Base-by-base conservation (phyloP, 495 filamentous ascomycete genomes). In the Letharia columbiana region DNA sequence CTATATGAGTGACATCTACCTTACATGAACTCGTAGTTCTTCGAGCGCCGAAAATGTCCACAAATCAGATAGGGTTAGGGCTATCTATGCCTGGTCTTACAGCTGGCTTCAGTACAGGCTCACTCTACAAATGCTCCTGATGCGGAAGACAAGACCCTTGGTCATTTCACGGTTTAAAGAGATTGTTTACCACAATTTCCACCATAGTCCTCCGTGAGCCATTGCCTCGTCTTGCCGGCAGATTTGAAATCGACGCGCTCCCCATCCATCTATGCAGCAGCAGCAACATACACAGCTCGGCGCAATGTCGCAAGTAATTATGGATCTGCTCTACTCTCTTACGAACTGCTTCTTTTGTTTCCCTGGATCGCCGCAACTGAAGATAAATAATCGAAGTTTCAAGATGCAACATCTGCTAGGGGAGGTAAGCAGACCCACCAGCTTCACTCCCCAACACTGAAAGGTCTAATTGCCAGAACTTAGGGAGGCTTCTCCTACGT, bases 401-500 rank as follows among this genome's bases (percentile, higher is more conserved):
- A 97, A 96, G 82, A 91, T 98, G 75, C 80, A 96, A 66, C 87
- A 93, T 63, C 80, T 98, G 45, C 82, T 98, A 12, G 94, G 94
- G 72, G 94, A 97, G 81, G 89, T 91, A 79, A 62, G 74, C 49
- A 35, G 50, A 41, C 61, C 20, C 35, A 11, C 54, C 31, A 49
- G 52, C 57, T 40, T 50, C 37, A 31, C 62, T 41, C 13, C n/a
- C 44, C 39, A 33, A 49, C 33, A 20, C 35, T 5, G 40, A 23
- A 44, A 12, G 33, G 41, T 28, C 57, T 60, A 56, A 66, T 31
- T 20, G 28, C 44, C 65, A 66, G 67, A 58, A 69, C 39, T 57
- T 73, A 93, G 86, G 93, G 93, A 75, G 93, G 94, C 66, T 98
- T 98, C 82, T 94, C 90, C 69, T 98, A 98, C 75, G 94, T 98